These are phyloP conservation scores for Rhodotorula sp. DNA, from an alignment of 1,284 basidiomycete species.

Conservation along the genomic window DNA sequence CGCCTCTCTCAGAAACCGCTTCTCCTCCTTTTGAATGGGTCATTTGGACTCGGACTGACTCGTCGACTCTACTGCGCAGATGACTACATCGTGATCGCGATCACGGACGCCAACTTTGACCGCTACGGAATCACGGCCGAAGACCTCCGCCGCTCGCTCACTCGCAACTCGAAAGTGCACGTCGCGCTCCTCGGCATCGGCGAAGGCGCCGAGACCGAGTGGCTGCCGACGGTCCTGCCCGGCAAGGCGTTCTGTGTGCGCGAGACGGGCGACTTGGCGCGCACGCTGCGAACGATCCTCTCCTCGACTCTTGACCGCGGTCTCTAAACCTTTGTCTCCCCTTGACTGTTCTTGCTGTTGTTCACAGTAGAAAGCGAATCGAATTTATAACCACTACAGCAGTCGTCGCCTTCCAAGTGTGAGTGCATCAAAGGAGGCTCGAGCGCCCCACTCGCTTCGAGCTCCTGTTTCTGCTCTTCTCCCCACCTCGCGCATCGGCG, in stretches of 20 bases:
- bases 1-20: neutral
- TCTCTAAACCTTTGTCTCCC: conserved; percentile 10
- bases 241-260: conserved; percentile 36
- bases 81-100: conserved; percentile 51
- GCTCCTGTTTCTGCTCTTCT: no score
- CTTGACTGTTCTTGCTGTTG: no score
- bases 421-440: no score
- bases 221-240: conserved; percentile 36
- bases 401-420: no score
- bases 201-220: conserved; percentile 38
- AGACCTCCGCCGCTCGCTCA: conserved; percentile 21
- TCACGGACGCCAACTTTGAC: conserved; percentile 50
- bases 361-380: no score
- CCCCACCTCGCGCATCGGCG: no score
- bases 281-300: conserved; percentile 33
- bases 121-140: conserved; percentile 49
- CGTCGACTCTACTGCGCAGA: conserved; percentile 24
- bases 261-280: conserved; percentile 34
- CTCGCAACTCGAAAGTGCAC: conserved; percentile 32
- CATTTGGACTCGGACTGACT: neutral
- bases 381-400: no score
- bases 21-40: neutral
- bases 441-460: no score
- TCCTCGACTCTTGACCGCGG: conserved; percentile 22
- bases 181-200: conserved; percentile 36